A percentile compares a stretch with the other conserved stretches of the same genome.
Conservation (phyloP, 2,329 filamentous ascomycete species). For the Stemphylium vesicarium region DNA sequence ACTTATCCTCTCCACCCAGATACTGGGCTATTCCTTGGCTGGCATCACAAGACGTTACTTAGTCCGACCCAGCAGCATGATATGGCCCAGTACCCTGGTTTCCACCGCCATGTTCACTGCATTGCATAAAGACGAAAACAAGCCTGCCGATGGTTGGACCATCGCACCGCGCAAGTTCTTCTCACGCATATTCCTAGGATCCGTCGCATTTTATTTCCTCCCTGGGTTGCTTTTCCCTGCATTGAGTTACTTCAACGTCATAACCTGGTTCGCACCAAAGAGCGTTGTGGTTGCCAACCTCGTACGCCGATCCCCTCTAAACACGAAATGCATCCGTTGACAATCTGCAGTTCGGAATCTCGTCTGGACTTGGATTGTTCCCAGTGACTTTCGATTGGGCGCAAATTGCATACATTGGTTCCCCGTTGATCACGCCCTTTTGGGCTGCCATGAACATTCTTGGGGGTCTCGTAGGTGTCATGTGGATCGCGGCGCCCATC, state of each 20-base stretch:
- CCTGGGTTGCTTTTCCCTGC: conserved; percentile 83
- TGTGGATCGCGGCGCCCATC: conserved; percentile 83
- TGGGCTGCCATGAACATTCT: conserved; percentile 88
- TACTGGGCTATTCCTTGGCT: conserved; percentile 85
- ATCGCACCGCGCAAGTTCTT: conserved; percentile 88
- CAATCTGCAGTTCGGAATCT: conserved; percentile 69
- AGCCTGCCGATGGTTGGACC: conserved; percentile 79
- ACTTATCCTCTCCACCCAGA: conserved; percentile 84
- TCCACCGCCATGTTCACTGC: conserved; percentile 89
- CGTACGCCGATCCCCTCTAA: conserved; percentile 42
- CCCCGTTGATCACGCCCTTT: conserved; percentile 81
- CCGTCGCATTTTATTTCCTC: conserved; percentile 84
- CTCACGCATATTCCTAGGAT: conserved; percentile 71
- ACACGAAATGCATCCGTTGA: conserved; percentile 7
- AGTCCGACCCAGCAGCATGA: conserved; percentile 85
- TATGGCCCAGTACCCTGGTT: conserved; percentile 88
- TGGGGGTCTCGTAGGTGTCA: conserved; percentile 77
- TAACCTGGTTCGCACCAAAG: conserved; percentile 87
- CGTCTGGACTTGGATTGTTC: conserved; percentile 83
- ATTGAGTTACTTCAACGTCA: conserved; percentile 85
- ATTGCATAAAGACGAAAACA: conserved; percentile 83
- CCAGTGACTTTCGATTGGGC: conserved; percentile 92
- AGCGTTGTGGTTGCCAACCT: conserved; percentile 87
- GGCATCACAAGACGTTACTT: conserved; percentile 81
- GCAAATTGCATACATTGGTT: conserved; percentile 86